phyloP scores from a whole-genome alignment of 257 asterid species.

The Gentiana dahurica region DNA sequence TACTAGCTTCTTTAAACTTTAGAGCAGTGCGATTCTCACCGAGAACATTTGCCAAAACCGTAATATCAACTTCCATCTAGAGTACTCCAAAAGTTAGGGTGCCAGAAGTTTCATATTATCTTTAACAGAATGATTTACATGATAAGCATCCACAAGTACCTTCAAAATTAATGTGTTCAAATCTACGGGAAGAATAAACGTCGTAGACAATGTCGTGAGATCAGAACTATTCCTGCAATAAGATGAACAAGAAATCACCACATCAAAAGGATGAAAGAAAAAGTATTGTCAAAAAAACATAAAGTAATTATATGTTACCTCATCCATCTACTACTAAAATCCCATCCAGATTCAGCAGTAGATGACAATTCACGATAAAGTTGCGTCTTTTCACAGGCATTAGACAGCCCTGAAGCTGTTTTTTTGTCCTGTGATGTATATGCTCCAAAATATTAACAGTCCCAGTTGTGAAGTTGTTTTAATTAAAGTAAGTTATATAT shows the following conservation, averaged over 20 bases:
- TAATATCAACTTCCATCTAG: constrained; percentile 89
- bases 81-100: not conserved
- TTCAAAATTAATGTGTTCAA: constrained; percentile 73
- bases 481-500: too few species aligned
- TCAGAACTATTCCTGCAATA: constrained; percentile 52
- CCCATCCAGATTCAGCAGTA: constrained; percentile 97
- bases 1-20: constrained; percentile 39
- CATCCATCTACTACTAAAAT: constrained; percentile 96
- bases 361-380: constrained; percentile 79
- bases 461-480: too few species aligned
- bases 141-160: constrained; percentile 19
- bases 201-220: constrained; percentile 59
- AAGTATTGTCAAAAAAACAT: not conserved
- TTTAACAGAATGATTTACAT: not conserved
- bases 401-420: constrained; percentile 60
- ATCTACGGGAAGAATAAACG: constrained; percentile 79
- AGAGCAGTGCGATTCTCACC: constrained; percentile 34
- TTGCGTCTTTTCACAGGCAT: constrained; percentile 30
- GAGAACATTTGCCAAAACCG: constrained; percentile 38
- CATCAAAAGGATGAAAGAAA: not conserved
- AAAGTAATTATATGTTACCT: constrained; percentile 30
- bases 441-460: too few species aligned
- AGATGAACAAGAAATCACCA: not conserved
- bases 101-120: not conserved
- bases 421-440: constrained; percentile 42